Base-by-base conservation (phyloP, 139 green algal genomes). In the Chlamydomonas asymmetrica region DNA sequence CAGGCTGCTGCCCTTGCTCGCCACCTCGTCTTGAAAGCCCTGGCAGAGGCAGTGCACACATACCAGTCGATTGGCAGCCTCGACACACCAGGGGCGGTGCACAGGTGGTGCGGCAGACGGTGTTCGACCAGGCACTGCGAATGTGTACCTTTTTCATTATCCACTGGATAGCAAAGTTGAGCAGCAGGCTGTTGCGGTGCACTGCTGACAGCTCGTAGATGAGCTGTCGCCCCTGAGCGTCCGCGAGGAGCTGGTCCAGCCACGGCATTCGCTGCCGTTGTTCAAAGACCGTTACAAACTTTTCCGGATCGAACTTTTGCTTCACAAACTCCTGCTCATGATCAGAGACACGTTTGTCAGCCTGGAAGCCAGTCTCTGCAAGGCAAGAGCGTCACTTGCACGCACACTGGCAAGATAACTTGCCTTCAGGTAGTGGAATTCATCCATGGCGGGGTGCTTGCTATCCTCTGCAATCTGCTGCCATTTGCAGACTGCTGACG, bases 81-180 rank as follows among this genome's bases (percentile, higher is more conserved):
- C n/a, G n/a, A n/a, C n/a, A n/a, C n/a, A n/a, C n/a, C n/a, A n/a
- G n/a, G n/a, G n/a, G n/a, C 10, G 40, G 31, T 76, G 61, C n/a
- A 31, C 20, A 38, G 48, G 43, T 65, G 38, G 22, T 13, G 45
- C n/a, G 61, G 50, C 43, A 29, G 56, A 38, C 13, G 29, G 68
- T 37, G 4, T 43, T 25, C 56, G 35, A 54, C 50, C 66, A 63
- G 45, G n/a, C 45, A 5, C 6, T 63, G 45, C 66, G 13, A 52
- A 16, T 52, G 45, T 52, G 45, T 52, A 89, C 86, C 80, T 88
- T 82, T 75, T 83, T 85, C 43, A 96, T 73, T 45, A 93, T 93
- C 59, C 88, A 88, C 52, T 94, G 90, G 45, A 95, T 91, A n/a
- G 89, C 89, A 83, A 90, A 94, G 79, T 93, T 94, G 22, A 95